These are phyloP conservation scores for Chalaropsis thielavioides DNA, from an alignment of 2,329 filamentous ascomycete species.

Conservation along the genomic window DNA sequence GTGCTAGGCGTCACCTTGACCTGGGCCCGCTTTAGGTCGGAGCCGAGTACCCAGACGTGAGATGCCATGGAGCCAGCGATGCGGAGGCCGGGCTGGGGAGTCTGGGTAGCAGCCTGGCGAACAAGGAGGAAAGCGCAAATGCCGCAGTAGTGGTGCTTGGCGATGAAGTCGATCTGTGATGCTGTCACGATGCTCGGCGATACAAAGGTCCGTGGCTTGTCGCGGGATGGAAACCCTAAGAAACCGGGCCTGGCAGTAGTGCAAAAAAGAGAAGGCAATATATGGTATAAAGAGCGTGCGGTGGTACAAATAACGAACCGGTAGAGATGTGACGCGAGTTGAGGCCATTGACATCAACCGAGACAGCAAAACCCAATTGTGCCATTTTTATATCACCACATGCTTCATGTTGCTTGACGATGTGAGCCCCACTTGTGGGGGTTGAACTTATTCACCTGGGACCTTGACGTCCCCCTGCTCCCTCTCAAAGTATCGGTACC, in stretches of 20 bases:
- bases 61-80: constrained; percentile 50
- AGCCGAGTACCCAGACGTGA: constrained; percentile 76
- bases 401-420: not conserved
- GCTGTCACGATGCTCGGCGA: not conserved
- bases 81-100: not conserved
- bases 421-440: not conserved
- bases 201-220: not conserved
- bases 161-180: not conserved
- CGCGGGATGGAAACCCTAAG: not conserved
- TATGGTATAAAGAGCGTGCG: not conserved
- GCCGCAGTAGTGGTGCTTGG: not conserved
- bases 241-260: not conserved
- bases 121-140: not conserved
- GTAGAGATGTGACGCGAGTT: not conserved
- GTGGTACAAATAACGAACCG: not conserved
- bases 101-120: not conserved
- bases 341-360: not conserved
- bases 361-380: not conserved
- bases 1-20: constrained; percentile 74
- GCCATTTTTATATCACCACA: not conserved
- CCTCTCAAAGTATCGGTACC: not conserved
- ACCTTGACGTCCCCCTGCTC: not conserved
- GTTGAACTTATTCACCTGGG: not conserved
- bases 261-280: not conserved
- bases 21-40: constrained; percentile 58